Percentiles rank a stretch among this genome's conserved stretches.
Evolutionary conservation across 2,329 filamentous ascomycete genomes (phyloP).

Genomic region (Trichophaea hybrida): DNA sequence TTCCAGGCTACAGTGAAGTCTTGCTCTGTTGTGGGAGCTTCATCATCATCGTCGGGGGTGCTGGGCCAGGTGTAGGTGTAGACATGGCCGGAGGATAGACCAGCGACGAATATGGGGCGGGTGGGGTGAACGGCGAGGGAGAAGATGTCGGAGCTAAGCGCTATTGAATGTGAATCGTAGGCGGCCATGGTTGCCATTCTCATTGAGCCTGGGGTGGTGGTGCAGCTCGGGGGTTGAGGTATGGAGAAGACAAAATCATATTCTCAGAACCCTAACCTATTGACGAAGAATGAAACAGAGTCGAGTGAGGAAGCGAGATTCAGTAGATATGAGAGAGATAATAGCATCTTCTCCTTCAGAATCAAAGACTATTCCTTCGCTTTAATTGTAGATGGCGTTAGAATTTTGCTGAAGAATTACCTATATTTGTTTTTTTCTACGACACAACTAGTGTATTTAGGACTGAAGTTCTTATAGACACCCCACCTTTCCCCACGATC

Average conservation of each 20-base stretch:
- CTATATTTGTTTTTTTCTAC: too few relatives aligned
- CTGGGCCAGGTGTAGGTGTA: slow-evolving; percentile 43
- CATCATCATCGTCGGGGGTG: slow-evolving; percentile 5
- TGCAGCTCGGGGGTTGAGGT: background rate
- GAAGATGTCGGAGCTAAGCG: slow-evolving; percentile 75
- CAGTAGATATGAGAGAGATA: too few relatives aligned
- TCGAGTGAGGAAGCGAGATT: too few relatives aligned
- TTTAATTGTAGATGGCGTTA: too few relatives aligned
- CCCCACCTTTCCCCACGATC: too few relatives aligned
- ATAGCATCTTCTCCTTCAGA: too few relatives aligned
- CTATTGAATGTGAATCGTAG: slow-evolving; percentile 44
- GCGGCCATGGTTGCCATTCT: slow-evolving; percentile 1
- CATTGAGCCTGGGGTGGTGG: background rate
- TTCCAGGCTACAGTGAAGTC: slow-evolving; percentile 55
- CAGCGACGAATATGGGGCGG: slow-evolving; percentile 72
- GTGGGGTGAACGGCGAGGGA: slow-evolving; percentile 72
- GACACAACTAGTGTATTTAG: too few relatives aligned
- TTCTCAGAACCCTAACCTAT: background rate
- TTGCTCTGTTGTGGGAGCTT: slow-evolving; percentile 1
- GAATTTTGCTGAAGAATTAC: too few relatives aligned
- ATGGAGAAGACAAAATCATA: too few relatives aligned
- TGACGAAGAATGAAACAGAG: too few relatives aligned
- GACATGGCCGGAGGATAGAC: slow-evolving; percentile 72
- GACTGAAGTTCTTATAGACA: too few relatives aligned
- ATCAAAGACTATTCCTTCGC: too few relatives aligned